Conservation (phyloP, 1,139 yeast genomes). For the Suhomyces maxii region DNA sequence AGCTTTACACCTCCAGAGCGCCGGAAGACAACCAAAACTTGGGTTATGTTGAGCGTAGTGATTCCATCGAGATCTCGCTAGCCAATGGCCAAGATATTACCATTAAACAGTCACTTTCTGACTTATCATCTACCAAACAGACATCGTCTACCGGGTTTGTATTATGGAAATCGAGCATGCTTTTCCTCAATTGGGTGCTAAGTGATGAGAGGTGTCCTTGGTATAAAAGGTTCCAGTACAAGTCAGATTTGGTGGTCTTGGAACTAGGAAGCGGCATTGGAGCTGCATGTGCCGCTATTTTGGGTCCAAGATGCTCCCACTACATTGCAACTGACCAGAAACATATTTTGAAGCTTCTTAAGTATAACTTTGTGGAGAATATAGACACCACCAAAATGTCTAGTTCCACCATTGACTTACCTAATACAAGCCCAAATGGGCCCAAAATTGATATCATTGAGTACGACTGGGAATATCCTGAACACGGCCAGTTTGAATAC, state of each 20-base stretch:
- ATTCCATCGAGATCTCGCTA: slow-evolving; percentile 33
- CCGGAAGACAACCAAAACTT: slow-evolving; percentile 38
- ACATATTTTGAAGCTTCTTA: slow-evolving; percentile 53
- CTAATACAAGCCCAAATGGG: slow-evolving; percentile 1
- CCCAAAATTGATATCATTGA: slow-evolving; percentile 39
- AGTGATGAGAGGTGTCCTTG: slow-evolving; percentile 26
- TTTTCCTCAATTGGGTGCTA: slow-evolving; percentile 55
- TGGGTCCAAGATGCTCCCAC: slow-evolving; percentile 37
- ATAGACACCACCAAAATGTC: slow-evolving; percentile 13
- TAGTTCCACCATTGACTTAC: slow-evolving; percentile 15
- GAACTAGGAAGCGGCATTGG: slow-evolving; percentile 72
- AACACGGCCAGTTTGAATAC: slow-evolving; percentile 29
- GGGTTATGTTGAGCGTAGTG: slow-evolving; percentile 49
- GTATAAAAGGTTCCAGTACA: slow-evolving; percentile 10
- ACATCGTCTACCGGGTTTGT: slow-evolving; percentile 68
- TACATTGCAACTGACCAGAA: slow-evolving; percentile 66
- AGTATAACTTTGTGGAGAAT: slow-evolving; percentile 46
- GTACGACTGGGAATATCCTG: slow-evolving; percentile 65
- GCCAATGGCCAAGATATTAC: slow-evolving; percentile 31
- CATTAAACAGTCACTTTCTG: slow-evolving; percentile 45
- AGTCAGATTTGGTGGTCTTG: slow-evolving; percentile 32
- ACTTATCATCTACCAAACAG: slow-evolving; percentile 37
- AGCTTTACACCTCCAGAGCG: slow-evolving; percentile 40
- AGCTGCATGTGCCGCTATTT: slow-evolving; percentile 51
- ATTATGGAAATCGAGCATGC: slow-evolving; percentile 58